Conservation (phyloP, 2,329 filamentous ascomycete genomes). For the Alternaria conjuncta region DNA sequence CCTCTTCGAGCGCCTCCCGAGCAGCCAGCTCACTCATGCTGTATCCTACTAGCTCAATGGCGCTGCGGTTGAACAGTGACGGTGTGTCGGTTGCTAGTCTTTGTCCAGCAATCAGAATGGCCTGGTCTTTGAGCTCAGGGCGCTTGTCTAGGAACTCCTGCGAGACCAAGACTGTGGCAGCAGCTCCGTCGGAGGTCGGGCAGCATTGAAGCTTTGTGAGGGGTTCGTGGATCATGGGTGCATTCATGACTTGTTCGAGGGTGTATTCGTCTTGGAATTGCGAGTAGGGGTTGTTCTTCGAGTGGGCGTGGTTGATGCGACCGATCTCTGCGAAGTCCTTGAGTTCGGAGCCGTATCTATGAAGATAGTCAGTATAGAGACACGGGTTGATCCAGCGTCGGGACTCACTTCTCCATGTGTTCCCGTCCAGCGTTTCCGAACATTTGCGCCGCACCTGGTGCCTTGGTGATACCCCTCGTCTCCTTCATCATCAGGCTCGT, state of each 20-base stretch:
- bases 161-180: conserved; percentile 86
- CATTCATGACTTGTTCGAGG: conserved; percentile 77
- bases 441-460: conserved; percentile 87
- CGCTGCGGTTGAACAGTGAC: conserved; percentile 75
- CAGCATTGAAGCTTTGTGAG: conserved; percentile 99
- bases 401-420: conserved; percentile 85
- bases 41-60: conserved; percentile 90
- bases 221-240: conserved; percentile 81
- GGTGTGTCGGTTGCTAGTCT: conserved; percentile 84
- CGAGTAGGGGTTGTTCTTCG: conserved; percentile 92
- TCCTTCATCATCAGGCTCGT: conserved; percentile 79
- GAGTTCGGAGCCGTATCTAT: conserved; percentile 77
- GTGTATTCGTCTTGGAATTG: conserved; percentile 95
- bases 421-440: conserved; percentile 94
- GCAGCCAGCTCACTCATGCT: conserved; percentile 81
- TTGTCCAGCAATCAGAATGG: conserved; percentile 89
- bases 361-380: conserved; percentile 16
- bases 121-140: conserved; percentile 80
- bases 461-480: conserved; percentile 80
- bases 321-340: conserved; percentile 96
- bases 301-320: conserved; percentile 91
- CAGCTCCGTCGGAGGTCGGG: conserved; percentile 91
- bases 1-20: conserved; percentile 73
- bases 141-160: conserved; percentile 85
- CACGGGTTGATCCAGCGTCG: neutral